A percentile compares a stretch with the other conserved stretches of the same genome.
These are phyloP conservation scores for Pseudogymnoascus sp. DNA, from an alignment of 2,329 filamentous ascomycete species.

Conservation along the genomic window DNA sequence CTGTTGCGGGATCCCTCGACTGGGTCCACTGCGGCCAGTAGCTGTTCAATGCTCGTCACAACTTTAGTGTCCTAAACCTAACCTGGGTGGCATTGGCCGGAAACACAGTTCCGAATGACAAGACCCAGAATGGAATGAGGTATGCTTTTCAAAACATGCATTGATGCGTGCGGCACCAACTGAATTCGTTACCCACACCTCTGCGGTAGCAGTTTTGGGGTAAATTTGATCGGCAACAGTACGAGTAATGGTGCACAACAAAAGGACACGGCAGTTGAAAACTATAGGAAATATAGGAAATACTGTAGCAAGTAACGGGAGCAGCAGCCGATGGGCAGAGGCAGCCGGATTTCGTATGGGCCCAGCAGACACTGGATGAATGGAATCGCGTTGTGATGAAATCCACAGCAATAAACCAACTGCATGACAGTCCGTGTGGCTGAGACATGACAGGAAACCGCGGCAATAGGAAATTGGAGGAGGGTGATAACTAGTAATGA, in stretches of 20 bases:
- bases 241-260: background rate
- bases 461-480: slow-evolving; percentile 4
- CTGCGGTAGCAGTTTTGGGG: background rate
- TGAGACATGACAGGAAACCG: slow-evolving; percentile 2
- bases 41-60: background rate
- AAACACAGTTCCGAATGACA: background rate
- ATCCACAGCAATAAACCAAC: slow-evolving; percentile 1
- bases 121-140: background rate
- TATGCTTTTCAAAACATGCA: background rate
- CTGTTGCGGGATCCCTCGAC: background rate
- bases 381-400: slow-evolving; percentile 1
- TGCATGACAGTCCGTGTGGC: slow-evolving; percentile 7
- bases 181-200: background rate
- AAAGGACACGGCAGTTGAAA: background rate
- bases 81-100: background rate
- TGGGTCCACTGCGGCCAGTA: background rate
- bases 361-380: background rate
- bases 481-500: background rate
- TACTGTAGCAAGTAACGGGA: background rate
- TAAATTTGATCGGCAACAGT: background rate
- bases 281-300: background rate
- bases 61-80: background rate
- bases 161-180: background rate
- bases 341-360: background rate
- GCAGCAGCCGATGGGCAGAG: background rate